These are phyloP conservation scores for Prunus mume DNA, from an alignment of 306 rosid genomes.

Conservation along the genomic window DNA sequence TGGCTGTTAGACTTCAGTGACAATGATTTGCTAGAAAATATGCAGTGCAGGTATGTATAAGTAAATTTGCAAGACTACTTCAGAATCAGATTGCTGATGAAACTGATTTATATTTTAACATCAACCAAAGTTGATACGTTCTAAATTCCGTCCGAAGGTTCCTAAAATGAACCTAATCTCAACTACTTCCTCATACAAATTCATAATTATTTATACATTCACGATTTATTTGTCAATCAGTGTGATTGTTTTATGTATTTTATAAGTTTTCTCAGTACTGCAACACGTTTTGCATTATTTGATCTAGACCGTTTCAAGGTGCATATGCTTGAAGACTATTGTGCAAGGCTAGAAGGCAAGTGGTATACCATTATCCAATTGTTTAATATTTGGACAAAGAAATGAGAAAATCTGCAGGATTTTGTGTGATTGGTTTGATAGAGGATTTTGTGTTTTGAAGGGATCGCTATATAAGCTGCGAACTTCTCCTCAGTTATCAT, in stretches of 20 bases:
- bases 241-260: no score
- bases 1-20: neutral
- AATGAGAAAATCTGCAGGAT: neutral
- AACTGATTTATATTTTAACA: neutral
- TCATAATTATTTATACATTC: neutral
- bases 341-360: neutral
- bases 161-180: neutral
- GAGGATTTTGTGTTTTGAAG: neutral
- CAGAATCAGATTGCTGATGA: neutral
- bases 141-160: neutral
- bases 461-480: slow-evolving; percentile 21
- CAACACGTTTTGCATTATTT: neutral
- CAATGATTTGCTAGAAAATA: neutral
- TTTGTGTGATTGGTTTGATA: neutral
- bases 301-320: neutral
- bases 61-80: neutral
- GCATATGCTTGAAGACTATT: neutral
- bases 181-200: slow-evolving; percentile 11
- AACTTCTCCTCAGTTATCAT: neutral
- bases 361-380: neutral
- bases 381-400: neutral
- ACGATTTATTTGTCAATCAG: neutral
- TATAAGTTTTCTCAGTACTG: no score
- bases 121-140: neutral
- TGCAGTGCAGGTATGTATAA: neutral